Conservation (phyloP, 208 protist species). For the Trypanosoma rangeli region DNA sequence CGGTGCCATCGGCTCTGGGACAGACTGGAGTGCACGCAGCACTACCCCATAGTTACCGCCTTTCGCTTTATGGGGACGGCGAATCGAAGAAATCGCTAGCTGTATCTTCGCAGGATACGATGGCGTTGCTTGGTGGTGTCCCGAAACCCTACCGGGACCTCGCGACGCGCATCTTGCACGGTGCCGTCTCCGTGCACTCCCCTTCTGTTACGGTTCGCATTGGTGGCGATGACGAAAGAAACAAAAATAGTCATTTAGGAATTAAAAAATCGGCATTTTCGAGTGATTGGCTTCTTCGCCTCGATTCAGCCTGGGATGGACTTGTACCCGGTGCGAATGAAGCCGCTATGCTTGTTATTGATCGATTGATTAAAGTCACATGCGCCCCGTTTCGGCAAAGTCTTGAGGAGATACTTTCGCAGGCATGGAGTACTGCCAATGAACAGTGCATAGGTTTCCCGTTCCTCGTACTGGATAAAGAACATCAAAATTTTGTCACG, state of each 20-base stretch:
- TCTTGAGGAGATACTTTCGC: conserved; percentile 41
- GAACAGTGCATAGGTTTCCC: conserved; percentile 69
- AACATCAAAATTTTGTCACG: conserved; percentile 37
- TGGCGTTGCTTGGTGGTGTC: conserved; percentile 14
- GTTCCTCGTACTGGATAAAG: conserved; percentile 64
- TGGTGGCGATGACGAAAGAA: not conserved
- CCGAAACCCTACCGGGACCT: conserved; percentile 12
- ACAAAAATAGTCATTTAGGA: not conserved
- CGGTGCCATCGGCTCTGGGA: conserved; percentile 5
- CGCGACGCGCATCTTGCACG: conserved; percentile 16
- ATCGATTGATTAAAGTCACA: conserved; percentile 33
- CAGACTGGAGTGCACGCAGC: conserved; percentile 1
- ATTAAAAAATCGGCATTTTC: not conserved
- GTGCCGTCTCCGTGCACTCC: not conserved
- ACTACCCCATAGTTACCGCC: not conserved
- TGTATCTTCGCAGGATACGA: not conserved
- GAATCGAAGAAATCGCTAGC: not conserved
- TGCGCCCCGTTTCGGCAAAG: conserved; percentile 7
- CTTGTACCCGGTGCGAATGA: conserved; percentile 8
- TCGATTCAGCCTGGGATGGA: conserved; percentile 11
- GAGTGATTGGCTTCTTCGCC: not conserved
- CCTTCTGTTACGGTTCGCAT: not conserved
- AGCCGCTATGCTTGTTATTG: conserved; percentile 36
- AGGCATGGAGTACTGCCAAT: conserved; percentile 50
- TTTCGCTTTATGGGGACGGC: conserved; percentile 4